phyloP scores from a whole-genome alignment of 2,329 filamentous ascomycete species.

The Sporothrix luriei region DNA sequence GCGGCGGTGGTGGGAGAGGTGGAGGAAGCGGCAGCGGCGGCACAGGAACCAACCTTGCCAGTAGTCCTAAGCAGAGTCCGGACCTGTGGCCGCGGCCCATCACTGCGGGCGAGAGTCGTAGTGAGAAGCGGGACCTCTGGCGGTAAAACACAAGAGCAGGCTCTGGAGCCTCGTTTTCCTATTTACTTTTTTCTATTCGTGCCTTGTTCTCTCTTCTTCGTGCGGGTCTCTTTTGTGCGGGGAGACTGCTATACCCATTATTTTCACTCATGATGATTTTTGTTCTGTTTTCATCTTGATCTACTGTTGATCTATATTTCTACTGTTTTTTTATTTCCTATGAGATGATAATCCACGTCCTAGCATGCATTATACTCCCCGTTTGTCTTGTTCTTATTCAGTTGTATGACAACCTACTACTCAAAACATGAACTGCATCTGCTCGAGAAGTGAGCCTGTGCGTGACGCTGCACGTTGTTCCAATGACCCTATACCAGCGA shows the following conservation, averaged over 20 bases:
- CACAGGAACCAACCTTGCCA: slow-evolving; percentile 27
- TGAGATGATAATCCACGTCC: neutral
- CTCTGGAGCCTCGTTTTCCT: neutral
- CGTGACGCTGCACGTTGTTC: neutral
- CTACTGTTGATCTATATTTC: neutral
- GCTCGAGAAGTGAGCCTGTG: neutral
- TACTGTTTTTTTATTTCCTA: neutral
- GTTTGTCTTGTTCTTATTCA: neutral
- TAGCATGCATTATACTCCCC: slow-evolving; percentile 11
- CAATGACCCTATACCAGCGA: neutral
- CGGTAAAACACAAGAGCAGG: slow-evolving; percentile 40
- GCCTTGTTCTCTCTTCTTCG: neutral
- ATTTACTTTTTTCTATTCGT: neutral
- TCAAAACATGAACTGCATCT: neutral
- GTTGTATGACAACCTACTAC: too few relatives aligned
- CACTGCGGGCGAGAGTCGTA: slow-evolving; percentile 47
- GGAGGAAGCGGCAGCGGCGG: slow-evolving; percentile 32
- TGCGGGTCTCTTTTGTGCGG: neutral
- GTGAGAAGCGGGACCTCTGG: slow-evolving; percentile 49
- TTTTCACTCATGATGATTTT: neutral
- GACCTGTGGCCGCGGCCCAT: slow-evolving; percentile 50
- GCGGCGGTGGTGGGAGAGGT: slow-evolving; percentile 33
- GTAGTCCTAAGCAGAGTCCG: slow-evolving; percentile 34
- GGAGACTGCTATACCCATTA: slow-evolving; percentile 17
- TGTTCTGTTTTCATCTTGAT: neutral